A percentile compares a stretch with the other conserved stretches of the same genome.
Conservation (phyloP, 2,329 filamentous ascomycete species). For the Pseudocercospora macadamiae region DNA sequence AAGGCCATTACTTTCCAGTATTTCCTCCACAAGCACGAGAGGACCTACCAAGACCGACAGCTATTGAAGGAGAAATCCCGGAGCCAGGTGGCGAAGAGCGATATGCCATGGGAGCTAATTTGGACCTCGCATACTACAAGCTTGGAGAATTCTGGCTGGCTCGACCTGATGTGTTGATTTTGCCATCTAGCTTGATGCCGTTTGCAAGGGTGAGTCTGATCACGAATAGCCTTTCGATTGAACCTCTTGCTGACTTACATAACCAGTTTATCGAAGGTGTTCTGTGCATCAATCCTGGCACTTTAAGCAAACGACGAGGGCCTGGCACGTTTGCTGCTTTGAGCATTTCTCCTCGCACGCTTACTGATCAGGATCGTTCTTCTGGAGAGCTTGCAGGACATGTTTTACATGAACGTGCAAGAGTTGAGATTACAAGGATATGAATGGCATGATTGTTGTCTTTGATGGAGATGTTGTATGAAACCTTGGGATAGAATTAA, state of each 20-base stretch:
- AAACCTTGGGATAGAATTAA: no score
- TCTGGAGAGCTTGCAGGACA: constrained; percentile 67
- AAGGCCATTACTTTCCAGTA: constrained; percentile 86
- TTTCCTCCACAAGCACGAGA: constrained; percentile 78
- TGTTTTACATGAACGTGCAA: constrained; percentile 76
- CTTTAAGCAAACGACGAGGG: constrained; percentile 79
- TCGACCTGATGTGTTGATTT: constrained; percentile 79
- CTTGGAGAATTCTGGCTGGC: constrained; percentile 89
- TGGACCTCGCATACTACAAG: constrained; percentile 84
- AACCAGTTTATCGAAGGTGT: constrained; percentile 87
- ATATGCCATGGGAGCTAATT: constrained; percentile 70
- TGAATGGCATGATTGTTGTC: constrained; percentile 35
- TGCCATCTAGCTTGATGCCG: constrained; percentile 79
- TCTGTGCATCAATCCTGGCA: constrained; percentile 86
- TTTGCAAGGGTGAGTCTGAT: constrained; percentile 76
- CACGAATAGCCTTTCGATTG: neutral
- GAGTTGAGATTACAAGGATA: constrained; percentile 86
- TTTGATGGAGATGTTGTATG: no score
- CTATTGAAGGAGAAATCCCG: constrained; percentile 47
- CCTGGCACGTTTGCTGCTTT: constrained; percentile 85
- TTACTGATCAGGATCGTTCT: constrained; percentile 62
- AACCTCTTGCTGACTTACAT: constrained; percentile 13
- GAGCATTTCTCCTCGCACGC: constrained; percentile 67
- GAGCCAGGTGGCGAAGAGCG: constrained; percentile 47
- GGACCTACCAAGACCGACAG: constrained; percentile 61